Percentiles rank a stretch among this genome's conserved stretches.
phyloP scores from a whole-genome alignment of 441 rosid species.

The Bocquillonia castaneifolia region DNA sequence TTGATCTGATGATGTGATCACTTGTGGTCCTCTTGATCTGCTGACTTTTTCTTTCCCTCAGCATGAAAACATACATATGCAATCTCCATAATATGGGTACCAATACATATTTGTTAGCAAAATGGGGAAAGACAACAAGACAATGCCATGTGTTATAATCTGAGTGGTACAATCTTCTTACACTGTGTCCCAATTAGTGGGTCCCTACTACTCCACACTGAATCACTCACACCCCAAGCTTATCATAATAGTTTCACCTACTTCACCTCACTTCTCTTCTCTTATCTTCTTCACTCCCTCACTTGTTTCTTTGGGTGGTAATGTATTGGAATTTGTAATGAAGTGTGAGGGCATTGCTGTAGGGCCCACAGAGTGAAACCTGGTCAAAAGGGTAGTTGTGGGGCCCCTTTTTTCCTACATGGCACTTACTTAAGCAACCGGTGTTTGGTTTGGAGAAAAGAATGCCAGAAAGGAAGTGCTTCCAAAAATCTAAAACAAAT shows the following conservation, averaged over 20 bases:
- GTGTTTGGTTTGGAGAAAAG: too few relatives aligned
- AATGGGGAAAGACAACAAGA: background rate
- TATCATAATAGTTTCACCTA: slow-evolving; percentile 22
- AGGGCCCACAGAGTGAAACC: slow-evolving; percentile 12
- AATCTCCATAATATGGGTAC: background rate
- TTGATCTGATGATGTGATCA: background rate
- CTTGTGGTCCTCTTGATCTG: slow-evolving; percentile 18
- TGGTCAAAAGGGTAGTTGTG: slow-evolving; percentile 30
- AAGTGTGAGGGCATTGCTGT: background rate
- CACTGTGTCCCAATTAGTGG: background rate
- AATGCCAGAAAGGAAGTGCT: background rate
- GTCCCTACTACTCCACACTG: too few relatives aligned
- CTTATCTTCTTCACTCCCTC: background rate
- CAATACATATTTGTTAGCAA: background rate
- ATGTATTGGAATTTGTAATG: slow-evolving; percentile 11
- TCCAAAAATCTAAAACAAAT: background rate
- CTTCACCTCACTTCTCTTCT: slow-evolving; percentile 21
- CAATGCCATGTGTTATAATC: slow-evolving; percentile 1
- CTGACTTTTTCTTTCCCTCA: too few relatives aligned
- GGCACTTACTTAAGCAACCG: slow-evolving; percentile 30
- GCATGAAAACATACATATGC: background rate
- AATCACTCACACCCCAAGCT: background rate
- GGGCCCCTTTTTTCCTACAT: slow-evolving; percentile 23
- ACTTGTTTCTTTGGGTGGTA: too few relatives aligned
- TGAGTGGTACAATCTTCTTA: background rate